phyloP scores from a whole-genome alignment of 805 yeast genomes.

The Cephaloascus albidus region DNA sequence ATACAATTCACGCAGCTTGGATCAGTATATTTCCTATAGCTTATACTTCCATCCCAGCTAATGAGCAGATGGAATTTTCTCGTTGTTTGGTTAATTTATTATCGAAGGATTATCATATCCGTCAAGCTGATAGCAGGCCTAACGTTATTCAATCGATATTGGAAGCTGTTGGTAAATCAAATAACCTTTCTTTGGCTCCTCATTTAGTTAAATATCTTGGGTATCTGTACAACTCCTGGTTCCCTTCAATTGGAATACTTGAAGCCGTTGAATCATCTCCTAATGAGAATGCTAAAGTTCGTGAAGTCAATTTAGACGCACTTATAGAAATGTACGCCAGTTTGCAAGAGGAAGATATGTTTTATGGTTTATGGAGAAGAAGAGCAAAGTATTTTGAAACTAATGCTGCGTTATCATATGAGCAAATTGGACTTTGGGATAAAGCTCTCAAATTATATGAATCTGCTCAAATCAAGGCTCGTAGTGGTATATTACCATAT shows the following conservation, averaged over 20 bases:
- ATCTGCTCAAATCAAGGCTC: slow-evolving; percentile 91
- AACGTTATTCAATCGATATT: slow-evolving; percentile 80
- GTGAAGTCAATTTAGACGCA: slow-evolving; percentile 85
- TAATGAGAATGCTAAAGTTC: slow-evolving; percentile 60
- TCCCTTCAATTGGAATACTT: slow-evolving; percentile 73
- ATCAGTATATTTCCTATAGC: slow-evolving; percentile 73
- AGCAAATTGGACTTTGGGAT: slow-evolving; percentile 92
- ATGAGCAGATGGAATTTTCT: slow-evolving; percentile 80
- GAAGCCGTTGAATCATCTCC: slow-evolving; percentile 59
- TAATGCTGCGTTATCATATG: slow-evolving; percentile 84
- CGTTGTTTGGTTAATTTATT: slow-evolving; percentile 69
- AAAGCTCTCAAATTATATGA: slow-evolving; percentile 91
- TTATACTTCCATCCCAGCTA: slow-evolving; percentile 60
- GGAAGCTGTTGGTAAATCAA: slow-evolving; percentile 73
- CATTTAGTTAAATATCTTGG: slow-evolving; percentile 87
- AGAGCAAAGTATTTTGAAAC: slow-evolving; percentile 93
- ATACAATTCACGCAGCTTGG: slow-evolving; percentile 80
- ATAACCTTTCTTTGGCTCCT: slow-evolving; percentile 79
- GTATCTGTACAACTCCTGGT: slow-evolving; percentile 83
- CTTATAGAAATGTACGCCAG: slow-evolving; percentile 81
- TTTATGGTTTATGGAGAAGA: slow-evolving; percentile 96
- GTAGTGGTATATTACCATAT: slow-evolving; percentile 91
- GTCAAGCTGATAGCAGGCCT: slow-evolving; percentile 80
- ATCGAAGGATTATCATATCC: slow-evolving; percentile 86
- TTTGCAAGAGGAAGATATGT: slow-evolving; percentile 91